Base-by-base conservation (phyloP, 495 filamentous ascomycete species). In the Penicillium turbatum region DNA sequence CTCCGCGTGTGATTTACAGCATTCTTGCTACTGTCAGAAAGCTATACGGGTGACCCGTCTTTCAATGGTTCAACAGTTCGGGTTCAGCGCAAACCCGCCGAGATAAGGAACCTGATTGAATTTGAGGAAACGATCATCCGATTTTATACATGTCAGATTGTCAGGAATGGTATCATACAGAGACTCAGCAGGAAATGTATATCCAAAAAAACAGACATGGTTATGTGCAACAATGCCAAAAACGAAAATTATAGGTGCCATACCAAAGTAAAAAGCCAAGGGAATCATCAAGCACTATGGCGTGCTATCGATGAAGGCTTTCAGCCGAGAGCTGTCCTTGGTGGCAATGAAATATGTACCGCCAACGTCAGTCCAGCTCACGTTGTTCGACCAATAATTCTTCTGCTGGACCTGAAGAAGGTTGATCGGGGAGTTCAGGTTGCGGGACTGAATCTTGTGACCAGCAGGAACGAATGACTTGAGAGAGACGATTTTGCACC, bases 261-360 rank as follows among this genome's bases (percentile, higher is more conserved):
- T 39, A 24, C 40, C 35, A 55, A 53, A 38, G 12, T 43, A 13
- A 42, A 26, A 36, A 29, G 8, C 29, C 15, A 17, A 8, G 21
- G 24, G 24, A 27, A 5, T 24, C 29, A 53, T 48, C 16, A 9
- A 41, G 17, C n/a, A 35, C 70, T 51, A 75, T 16, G 56, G 24
- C 48, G 63, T 60, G 38, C 58, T 67, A 24, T 80, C 73, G 37
- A 66, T 66, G 59, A 80, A 81, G 1, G 69, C 69, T 40, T 74
- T 76, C 48, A 82, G 62, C 37, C 69, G 68, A 19, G 75, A 75
- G 57, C 79, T 79, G 56, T 95, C 90, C 71, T 91, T 95, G 9
- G 81, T 92, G 40, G 91, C 88, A 56, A 97, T 87, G 61, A 85
- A 96, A 62, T 91, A 98, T 42, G 82, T 83, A 36, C 90, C 95